These are phyloP conservation scores for Mucor circinelloides DNA, from an alignment of 371 early-diverging fungal species.

Conservation along the genomic window DNA sequence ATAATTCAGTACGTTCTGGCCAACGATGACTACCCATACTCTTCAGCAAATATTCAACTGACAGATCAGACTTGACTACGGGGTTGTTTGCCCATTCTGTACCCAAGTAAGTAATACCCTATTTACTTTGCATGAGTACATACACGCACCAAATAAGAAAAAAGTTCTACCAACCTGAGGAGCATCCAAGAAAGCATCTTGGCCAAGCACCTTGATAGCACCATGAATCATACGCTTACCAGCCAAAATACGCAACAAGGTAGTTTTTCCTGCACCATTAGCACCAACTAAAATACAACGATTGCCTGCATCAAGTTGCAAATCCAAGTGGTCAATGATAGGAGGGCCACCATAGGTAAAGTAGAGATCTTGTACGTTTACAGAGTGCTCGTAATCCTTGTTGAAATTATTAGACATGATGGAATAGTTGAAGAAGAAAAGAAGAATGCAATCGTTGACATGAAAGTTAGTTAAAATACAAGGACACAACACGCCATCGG, in stretches of 20 bases:
- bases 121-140: neutral
- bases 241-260: constrained; percentile 66
- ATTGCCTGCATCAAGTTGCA: constrained; percentile 56
- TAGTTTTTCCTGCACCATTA: constrained; percentile 74
- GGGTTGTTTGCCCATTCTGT: constrained; percentile 79
- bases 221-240: constrained; percentile 70
- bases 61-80: constrained; percentile 61
- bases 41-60: constrained; percentile 68
- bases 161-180: constrained; percentile 30
- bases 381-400: constrained; percentile 14
- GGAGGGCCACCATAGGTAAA: constrained; percentile 66
- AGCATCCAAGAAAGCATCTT: constrained; percentile 68
- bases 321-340: constrained; percentile 58
- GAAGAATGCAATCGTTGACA: neutral
- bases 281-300: constrained; percentile 65
- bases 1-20: constrained; percentile 61
- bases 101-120: constrained; percentile 80
- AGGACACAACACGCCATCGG: neutral
- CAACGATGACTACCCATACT: constrained; percentile 69
- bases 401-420: constrained; percentile 10
- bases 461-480: neutral
- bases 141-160: neutral
- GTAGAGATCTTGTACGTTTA: constrained; percentile 47
- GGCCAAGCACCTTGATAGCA: constrained; percentile 60
- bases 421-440: neutral